Evolutionary conservation across 768 basidiomycete species (phyloP), one percentile per base, ranked within the genome.

Genomic region (Leccinellum albellum): DNA sequence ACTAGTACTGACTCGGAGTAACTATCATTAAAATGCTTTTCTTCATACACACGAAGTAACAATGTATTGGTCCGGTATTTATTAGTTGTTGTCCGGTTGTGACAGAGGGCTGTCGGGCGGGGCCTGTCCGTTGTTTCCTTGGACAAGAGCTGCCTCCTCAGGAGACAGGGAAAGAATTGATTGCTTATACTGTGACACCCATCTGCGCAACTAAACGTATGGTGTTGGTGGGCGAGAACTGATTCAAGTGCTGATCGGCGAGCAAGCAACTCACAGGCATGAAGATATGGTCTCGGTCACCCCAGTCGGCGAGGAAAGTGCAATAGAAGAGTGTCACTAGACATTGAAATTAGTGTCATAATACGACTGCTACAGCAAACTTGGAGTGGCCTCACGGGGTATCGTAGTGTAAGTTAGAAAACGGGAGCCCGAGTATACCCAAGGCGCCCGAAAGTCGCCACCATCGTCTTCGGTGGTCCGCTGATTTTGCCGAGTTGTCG

Each of bases 221-320:
- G 31, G 42, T 35, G 20, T 48, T 48, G 51, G 50, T 53, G 46
- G 50, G 51, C n/a, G n/a, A 24, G 26, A 51, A 17, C 14, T 20
- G 49, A 49, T 32, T 40, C 37, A 40, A 40, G 40, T 15, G 45
- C 14, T 24, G 45, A 24, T 24, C 40, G 28, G 17, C n/a, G 35
- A 44, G 29, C 45, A 51, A 45, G 42, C 57, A 32, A 76, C 83
- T 67, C 60, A 87, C 86, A 23, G 84, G 82, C 69, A 78, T 80
- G 69, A 87, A 89, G 26, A 87, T 83, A 67, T 89, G 86, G 23
- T 89, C 87, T 48, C 76, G 74, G n/a, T 86, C 82, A 4, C 87
- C 87, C 68, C 82, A 88, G 67, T 89, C 85, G 51, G 82, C 79
- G 55, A 84, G 69, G 66, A 89, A 85, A 21, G 85, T 73, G 3